Evolutionary conservation across 2,329 filamentous ascomycete genomes (phyloP), one percentile per base, ranked within the genome.

Genomic region (Dothidotthia symphoricarpi): DNA sequence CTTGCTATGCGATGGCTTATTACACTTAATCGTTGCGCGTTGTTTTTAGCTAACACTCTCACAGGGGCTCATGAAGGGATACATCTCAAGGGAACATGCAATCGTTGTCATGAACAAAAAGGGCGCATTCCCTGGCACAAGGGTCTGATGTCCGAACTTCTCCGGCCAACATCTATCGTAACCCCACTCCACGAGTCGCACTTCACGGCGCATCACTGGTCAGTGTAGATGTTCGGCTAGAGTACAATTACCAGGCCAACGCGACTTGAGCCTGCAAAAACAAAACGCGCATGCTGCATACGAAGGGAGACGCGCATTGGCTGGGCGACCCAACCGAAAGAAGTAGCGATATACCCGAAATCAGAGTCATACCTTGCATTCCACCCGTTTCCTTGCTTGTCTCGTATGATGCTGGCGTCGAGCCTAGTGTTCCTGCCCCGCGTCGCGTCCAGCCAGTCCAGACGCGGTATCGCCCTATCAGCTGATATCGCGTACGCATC

Each of bases 61-160:
- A 29, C 52, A 95, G 88, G 86, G 86, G 42, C 75, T 93, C 16
- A 95, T 98, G 87, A 98, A 97, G 70, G 93, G 94, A 27, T 98
- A 98, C 69, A 98, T 98, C 53, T 85, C 91, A 22, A 85, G 91
- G 37, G 90, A 95, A 53, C 82, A 86, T 53, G 86, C 85, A 24
- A 90, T 90, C 52, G 86, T 98, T 17, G 93, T 98, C 14, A 71
- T 98, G 40, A 96, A 88, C 67, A 97, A 96, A 68, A 86, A 80
- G 41, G 88, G 87, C 31, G 91, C 93, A 2, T 98, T 98, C 61
- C 93, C 94, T 0, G 90, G 90, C 16, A 97, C 94, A 16, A 86
- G 87, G 22, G 72, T 82, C 15, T 83, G 57, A 60, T 55, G 47
- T 46, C 54, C 53, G 55, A 50, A 43, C 28, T 31, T 27, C 14